Conservation (phyloP, 1,284 basidiomycete species). For the Puccinia hordei region DNA sequence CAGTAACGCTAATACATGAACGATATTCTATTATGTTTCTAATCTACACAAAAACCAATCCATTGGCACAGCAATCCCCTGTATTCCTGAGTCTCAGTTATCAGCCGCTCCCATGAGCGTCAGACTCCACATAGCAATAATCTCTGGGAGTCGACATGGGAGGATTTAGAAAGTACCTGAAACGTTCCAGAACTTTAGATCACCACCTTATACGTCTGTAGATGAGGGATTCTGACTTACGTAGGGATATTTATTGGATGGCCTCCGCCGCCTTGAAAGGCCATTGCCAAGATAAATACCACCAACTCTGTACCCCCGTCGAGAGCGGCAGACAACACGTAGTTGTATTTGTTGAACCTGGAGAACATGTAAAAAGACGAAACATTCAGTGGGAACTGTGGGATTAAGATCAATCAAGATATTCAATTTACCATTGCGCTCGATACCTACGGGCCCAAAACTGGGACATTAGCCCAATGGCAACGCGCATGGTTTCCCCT, state of each 20-base stretch:
- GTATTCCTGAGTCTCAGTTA: too few species aligned
- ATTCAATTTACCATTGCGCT: constrained; percentile 20
- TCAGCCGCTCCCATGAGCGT: neutral
- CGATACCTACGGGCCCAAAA: constrained; percentile 34
- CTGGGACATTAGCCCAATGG: constrained; percentile 34
- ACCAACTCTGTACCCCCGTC: constrained; percentile 31
- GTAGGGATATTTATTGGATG: constrained; percentile 12
- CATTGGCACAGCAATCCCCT: too few species aligned
- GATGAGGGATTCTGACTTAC: constrained; percentile 3
- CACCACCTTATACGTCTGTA: neutral
- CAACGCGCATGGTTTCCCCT: constrained; percentile 17
- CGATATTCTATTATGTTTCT: too few species aligned
- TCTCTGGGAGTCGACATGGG: constrained; percentile 2
- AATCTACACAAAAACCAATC: too few species aligned
- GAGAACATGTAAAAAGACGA: neutral
- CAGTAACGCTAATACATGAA: too few species aligned
- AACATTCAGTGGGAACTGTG: neutral
- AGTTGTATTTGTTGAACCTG: constrained; percentile 45
- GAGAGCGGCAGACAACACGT: constrained; percentile 36
- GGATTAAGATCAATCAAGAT: neutral
- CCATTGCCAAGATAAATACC: constrained; percentile 34
- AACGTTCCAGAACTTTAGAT: neutral
- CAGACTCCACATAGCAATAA: constrained; percentile 26
- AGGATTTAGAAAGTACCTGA: constrained; percentile 37
- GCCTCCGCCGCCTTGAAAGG: constrained; percentile 40